These are phyloP conservation scores for Leucocoprinus sp. DNA, from an alignment of 768 basidiomycete genomes.

Conservation along the genomic window DNA sequence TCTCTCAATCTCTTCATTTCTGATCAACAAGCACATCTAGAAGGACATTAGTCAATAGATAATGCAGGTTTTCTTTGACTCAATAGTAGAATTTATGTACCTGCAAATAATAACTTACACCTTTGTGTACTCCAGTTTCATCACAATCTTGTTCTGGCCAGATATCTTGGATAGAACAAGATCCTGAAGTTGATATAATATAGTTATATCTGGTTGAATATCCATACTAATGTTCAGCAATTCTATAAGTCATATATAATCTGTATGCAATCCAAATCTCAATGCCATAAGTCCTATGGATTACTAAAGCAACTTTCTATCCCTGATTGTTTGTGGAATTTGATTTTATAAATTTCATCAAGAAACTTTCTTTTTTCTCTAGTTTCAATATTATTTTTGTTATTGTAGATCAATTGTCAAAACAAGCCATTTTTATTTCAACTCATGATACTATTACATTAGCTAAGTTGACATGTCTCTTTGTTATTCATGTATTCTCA, in stretches of 20 bases:
- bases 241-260: too few relatives aligned
- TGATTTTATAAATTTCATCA: constrained; percentile 32
- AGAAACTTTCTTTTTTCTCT: constrained; percentile 29
- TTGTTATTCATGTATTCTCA: constrained; percentile 26
- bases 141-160: too few relatives aligned
- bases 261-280: too few relatives aligned
- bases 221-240: too few relatives aligned
- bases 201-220: too few relatives aligned
- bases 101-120: neutral
- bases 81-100: too few relatives aligned
- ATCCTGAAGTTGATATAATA: too few relatives aligned
- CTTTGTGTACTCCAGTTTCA: neutral
- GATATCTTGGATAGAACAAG: too few relatives aligned
- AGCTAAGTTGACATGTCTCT: constrained; percentile 16
- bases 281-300: neutral
- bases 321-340: constrained; percentile 18
- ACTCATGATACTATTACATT: too few relatives aligned
- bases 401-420: constrained; percentile 30
- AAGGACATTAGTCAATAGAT: neutral
- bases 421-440: constrained; percentile 22
- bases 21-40: neutral
- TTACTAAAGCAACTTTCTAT: neutral
- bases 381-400: constrained; percentile 29
- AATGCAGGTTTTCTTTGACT: neutral
- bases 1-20: too few relatives aligned